phyloP scores from a whole-genome alignment of 805 yeast species.

The Starmera quercuum region DNA sequence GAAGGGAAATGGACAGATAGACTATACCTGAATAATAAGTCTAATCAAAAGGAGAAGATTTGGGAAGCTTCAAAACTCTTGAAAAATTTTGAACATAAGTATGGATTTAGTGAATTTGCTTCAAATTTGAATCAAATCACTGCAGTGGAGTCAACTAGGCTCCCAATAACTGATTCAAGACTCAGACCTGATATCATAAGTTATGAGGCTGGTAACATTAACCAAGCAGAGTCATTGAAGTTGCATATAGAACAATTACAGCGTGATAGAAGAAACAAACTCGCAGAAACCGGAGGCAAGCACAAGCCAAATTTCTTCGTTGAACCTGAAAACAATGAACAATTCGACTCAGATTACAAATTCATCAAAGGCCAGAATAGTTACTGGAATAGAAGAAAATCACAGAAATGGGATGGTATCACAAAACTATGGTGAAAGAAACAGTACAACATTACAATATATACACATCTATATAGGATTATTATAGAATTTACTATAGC shows the following conservation, averaged over 20 bases:
- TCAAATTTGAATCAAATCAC: conserved; percentile 79
- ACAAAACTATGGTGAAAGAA: conserved; percentile 46
- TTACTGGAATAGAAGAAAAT: conserved; percentile 76
- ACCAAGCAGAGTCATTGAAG: conserved; percentile 66
- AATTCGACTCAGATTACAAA: conserved; percentile 39
- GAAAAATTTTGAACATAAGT: conserved; percentile 50
- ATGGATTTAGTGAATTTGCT: conserved; percentile 81
- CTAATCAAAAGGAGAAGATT: conserved; percentile 30
- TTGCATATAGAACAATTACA: conserved; percentile 69
- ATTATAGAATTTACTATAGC: neutral
- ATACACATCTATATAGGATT: neutral
- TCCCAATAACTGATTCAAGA: conserved; percentile 88
- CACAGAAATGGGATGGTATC: conserved; percentile 52
- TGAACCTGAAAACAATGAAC: conserved; percentile 2
- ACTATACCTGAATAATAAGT: conserved; percentile 30
- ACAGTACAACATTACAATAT: too few relatives aligned
- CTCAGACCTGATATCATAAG: conserved; percentile 75
- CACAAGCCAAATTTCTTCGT: conserved; percentile 63
- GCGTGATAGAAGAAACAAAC: conserved; percentile 60
- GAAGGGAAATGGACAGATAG: conserved; percentile 83
- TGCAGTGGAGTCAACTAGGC: conserved; percentile 46
- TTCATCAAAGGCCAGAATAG: conserved; percentile 48
- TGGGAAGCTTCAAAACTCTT: conserved; percentile 73
- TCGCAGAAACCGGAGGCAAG: conserved; percentile 34
- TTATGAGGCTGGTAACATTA: conserved; percentile 65